Base-by-base conservation (phyloP, 1,284 basidiomycete species). In the Leccinum griseonigrum region DNA sequence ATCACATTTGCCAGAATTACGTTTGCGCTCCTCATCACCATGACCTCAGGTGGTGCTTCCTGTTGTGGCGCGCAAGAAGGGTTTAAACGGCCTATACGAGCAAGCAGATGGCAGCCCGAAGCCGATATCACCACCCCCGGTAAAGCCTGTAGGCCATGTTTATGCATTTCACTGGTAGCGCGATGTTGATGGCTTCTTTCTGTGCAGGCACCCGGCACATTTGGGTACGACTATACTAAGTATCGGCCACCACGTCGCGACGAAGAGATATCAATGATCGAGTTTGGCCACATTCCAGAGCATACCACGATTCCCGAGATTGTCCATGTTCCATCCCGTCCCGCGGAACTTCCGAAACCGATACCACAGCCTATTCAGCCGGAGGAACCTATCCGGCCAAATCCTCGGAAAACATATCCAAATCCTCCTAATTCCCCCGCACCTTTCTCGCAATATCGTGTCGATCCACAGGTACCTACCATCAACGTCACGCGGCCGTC, bases 1-100 rank as follows among this genome's bases (percentile, higher is more conserved):
- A 38, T 18, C 26, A 18, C 40, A 52, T 55, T 26, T 3, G 54
- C 29, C 18, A 18, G 13, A 43, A 60, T 36, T 46, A 34, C 51
- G 51, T 62, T 63, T 60, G 50, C 63, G 5, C 65, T 65, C 46
- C 63, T 58, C 65, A 36, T 34, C 34, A 59, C n/a, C 29, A 59
- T 32, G 31, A 50, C 32, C 29, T 54, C 32, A 61, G 84, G 83
- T 89, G 28, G 83, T 89, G 2, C 74, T 90, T 10, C 87, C 87
- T 10, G 90, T 89, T 3, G 90, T 95, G 4, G 92, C 93, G 16
- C 83, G 90, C 63, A 93, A 94, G 78, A 88, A 88, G 69, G 92
- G 91, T 10, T 71, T 92, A 52, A 85, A 89, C 60, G 83, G 81
- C 48, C 81, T 87, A 63, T 91, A 88, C 67, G 81, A 86, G 64